These are phyloP conservation scores for Smallanthus sonchifolius DNA, from an alignment of 129 eudicot genomes.

Conservation along the genomic window DNA sequence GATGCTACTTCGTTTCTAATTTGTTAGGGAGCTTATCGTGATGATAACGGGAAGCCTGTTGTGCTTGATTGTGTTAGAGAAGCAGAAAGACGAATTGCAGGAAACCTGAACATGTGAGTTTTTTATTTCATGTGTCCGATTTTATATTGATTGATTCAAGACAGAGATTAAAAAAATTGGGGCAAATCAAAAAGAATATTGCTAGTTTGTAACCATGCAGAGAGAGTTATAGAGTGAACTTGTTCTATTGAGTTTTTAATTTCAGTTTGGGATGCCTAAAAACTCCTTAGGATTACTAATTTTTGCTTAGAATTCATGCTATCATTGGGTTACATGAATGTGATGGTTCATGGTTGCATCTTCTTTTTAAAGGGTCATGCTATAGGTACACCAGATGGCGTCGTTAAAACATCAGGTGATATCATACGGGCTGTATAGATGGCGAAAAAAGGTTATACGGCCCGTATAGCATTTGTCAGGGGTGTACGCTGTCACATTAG, in stretches of 20 bases:
- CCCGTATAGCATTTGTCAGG: no score
- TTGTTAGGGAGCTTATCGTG: slow-evolving; percentile 87
- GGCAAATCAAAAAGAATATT: not conserved
- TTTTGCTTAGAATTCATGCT: slow-evolving; percentile 19
- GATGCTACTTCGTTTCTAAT: not conserved
- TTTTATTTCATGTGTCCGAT: not conserved
- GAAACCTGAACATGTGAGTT: slow-evolving; percentile 61
- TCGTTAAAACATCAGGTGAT: no score
- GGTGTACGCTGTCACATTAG: no score
- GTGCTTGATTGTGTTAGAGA: slow-evolving; percentile 87
- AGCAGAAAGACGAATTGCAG: slow-evolving; percentile 88
- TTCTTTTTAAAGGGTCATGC: not conserved
- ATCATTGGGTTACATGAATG: not conserved
- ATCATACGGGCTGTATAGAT: no score
- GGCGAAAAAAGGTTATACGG: no score
- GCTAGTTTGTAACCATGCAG: slow-evolving; percentile 13
- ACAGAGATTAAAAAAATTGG: not conserved
- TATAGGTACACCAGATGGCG: not conserved
- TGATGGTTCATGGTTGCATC: not conserved
- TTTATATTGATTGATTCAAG: not conserved
- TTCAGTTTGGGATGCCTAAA: slow-evolving; percentile 3
- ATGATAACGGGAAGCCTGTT: slow-evolving; percentile 94
- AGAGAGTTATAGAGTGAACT: slow-evolving; percentile 8
- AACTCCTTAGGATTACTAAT: not conserved
- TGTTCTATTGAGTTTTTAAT: not conserved